Conservation (phyloP, 78 protist genomes). For the Neovahlkampfia damariscottae region DNA sequence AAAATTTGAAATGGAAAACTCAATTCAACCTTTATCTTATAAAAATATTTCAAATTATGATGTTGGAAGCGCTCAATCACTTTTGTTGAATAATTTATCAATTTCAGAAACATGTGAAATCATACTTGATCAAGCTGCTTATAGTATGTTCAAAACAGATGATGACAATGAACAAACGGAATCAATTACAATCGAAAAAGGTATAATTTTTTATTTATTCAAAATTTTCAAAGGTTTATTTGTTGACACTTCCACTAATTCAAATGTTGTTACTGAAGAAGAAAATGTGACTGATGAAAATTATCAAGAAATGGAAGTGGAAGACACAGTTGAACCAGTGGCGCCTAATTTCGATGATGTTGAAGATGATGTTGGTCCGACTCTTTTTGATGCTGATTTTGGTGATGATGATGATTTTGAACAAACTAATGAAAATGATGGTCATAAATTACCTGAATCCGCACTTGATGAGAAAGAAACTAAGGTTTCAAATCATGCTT, state of each 20-base stretch:
- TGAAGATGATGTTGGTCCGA: slow-evolving; percentile 3
- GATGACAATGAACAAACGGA: no score
- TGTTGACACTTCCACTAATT: no score
- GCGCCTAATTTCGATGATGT: background rate
- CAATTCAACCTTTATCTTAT: slow-evolving; percentile 65
- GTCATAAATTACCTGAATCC: no score
- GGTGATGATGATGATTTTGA: slow-evolving; percentile 19
- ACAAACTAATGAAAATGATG: slow-evolving; percentile 12
- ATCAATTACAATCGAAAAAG: background rate
- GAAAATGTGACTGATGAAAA: background rate
- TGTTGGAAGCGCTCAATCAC: background rate
- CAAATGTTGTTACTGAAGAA: no score
- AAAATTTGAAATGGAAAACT: slow-evolving; percentile 18
- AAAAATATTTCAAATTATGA: background rate
- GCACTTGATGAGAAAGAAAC: no score
- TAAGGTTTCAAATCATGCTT: no score
- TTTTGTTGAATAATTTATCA: background rate
- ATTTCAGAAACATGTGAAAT: slow-evolving; percentile 22
- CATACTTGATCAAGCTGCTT: background rate
- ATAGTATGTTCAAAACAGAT: slow-evolving; percentile 9
- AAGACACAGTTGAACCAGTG: background rate
- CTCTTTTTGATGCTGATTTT: background rate
- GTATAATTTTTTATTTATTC: background rate
- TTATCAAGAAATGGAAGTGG: slow-evolving; percentile 12
- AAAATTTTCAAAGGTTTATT: slow-evolving; percentile 13